phyloP scores from a whole-genome alignment of 768 basidiomycete species.

The Boletus sp. region DNA sequence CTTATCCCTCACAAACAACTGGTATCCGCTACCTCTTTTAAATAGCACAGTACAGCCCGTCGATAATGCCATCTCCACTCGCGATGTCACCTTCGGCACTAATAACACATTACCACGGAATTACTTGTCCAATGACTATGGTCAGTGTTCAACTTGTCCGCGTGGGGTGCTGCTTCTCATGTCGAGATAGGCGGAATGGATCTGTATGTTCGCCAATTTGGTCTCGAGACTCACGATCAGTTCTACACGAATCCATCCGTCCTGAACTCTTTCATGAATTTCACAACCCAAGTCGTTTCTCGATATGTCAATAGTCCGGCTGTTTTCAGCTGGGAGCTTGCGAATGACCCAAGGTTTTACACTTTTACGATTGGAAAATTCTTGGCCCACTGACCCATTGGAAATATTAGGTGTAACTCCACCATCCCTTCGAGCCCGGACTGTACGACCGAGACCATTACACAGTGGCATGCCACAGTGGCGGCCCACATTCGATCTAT shows the following conservation, averaged over 20 bases:
- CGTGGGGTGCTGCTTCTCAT: slow-evolving; percentile 1
- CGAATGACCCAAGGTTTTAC: slow-evolving; percentile 59
- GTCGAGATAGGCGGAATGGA: slow-evolving; percentile 57
- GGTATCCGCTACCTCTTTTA: slow-evolving; percentile 43
- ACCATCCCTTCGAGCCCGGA: slow-evolving; percentile 38
- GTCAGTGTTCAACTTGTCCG: slow-evolving; percentile 27
- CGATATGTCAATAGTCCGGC: slow-evolving; percentile 53
- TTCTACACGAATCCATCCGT: slow-evolving; percentile 55
- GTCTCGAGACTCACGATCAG: slow-evolving; percentile 45
- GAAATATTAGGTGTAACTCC: slow-evolving; percentile 50
- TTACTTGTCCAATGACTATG: slow-evolving; percentile 60
- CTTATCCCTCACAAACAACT: slow-evolving; percentile 60
- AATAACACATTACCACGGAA: slow-evolving; percentile 47
- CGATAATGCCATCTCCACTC: slow-evolving; percentile 8
- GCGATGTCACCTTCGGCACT: slow-evolving; percentile 30
- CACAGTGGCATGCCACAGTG: slow-evolving; percentile 51
- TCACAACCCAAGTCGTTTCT: slow-evolving; percentile 49
- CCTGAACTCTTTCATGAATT: slow-evolving; percentile 53
- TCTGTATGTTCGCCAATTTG: slow-evolving; percentile 53
- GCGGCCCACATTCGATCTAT: slow-evolving; percentile 42
- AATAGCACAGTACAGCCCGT: slow-evolving; percentile 16
- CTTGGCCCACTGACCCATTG: background rate
- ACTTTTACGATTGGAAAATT: background rate
- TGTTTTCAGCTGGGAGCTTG: slow-evolving; percentile 59
- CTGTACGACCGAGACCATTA: slow-evolving; percentile 53